phyloP scores from a whole-genome alignment of 1,284 basidiomycete genomes.

The Moniliophthora roreri region DNA sequence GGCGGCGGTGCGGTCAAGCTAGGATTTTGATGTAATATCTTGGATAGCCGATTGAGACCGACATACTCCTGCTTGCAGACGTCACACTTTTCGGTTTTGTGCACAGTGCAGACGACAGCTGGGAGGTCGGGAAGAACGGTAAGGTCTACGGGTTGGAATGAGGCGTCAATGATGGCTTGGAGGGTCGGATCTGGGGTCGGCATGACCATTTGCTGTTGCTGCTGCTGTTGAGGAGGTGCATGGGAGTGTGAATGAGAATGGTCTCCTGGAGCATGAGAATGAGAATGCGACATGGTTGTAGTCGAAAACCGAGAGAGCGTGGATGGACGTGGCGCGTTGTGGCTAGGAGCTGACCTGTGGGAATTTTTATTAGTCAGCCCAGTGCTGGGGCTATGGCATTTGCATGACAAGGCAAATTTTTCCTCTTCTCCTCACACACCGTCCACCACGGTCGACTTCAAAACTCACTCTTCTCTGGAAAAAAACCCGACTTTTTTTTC shows the following conservation, averaged over 20 bases:
- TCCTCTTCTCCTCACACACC: slow-evolving; percentile 8
- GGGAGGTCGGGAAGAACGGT: slow-evolving; percentile 50
- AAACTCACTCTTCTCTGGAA: slow-evolving; percentile 1
- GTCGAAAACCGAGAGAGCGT: not conserved
- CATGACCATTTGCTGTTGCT: slow-evolving; percentile 40
- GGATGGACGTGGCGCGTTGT: slow-evolving; percentile 1
- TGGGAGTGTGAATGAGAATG: slow-evolving; percentile 34
- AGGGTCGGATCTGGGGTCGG: slow-evolving; percentile 64
- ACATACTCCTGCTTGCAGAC: slow-evolving; percentile 72
- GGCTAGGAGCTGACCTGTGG: not conserved
- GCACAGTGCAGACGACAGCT: slow-evolving; percentile 56
- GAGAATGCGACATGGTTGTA: slow-evolving; percentile 22
- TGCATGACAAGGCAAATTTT: not conserved
- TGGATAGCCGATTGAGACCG: slow-evolving; percentile 70
- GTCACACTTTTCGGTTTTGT: slow-evolving; percentile 70
- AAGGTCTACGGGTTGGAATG: slow-evolving; percentile 62
- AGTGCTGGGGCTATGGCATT: not conserved
- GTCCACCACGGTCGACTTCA: slow-evolving; percentile 16
- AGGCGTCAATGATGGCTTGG: slow-evolving; percentile 73
- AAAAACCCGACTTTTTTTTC: slow-evolving; percentile 6
- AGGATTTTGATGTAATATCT: slow-evolving; percentile 69
- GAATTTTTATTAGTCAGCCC: not conserved
- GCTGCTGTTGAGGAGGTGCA: slow-evolving; percentile 30
- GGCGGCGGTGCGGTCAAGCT: slow-evolving; percentile 81
- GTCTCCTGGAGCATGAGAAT: slow-evolving; percentile 23